Evolutionary conservation across 2,329 filamentous ascomycete species (phyloP).

Genomic region (Clonostachys chloroleuca): DNA sequence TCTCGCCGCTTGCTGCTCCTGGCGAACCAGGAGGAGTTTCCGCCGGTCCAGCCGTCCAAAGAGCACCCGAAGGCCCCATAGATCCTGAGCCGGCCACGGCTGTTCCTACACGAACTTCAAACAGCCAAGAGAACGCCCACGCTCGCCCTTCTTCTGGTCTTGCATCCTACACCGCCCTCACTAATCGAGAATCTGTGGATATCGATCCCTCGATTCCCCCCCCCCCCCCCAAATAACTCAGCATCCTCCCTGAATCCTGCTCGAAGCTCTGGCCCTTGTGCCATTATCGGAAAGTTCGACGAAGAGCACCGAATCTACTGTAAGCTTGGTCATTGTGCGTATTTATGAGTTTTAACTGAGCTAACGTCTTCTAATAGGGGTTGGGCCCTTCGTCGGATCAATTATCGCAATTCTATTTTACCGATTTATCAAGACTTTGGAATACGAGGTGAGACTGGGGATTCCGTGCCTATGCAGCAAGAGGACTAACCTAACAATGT

Average conservation of each 20-base stretch:
- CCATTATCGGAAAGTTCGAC: conserved; percentile 32
- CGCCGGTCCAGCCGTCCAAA: too few relatives aligned
- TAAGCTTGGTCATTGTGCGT: conserved; percentile 3
- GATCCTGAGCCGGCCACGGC: neutral
- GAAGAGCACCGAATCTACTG: conserved; percentile 43
- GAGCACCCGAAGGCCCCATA: too few relatives aligned
- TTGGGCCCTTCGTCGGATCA: conserved; percentile 24
- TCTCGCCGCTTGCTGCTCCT: too few relatives aligned
- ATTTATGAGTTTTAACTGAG: neutral
- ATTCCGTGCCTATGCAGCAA: neutral
- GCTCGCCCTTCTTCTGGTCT: neutral
- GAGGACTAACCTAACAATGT: neutral
- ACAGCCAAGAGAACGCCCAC: neutral
- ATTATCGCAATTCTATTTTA: conserved; percentile 28
- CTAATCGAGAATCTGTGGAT: too few relatives aligned
- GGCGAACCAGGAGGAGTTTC: too few relatives aligned
- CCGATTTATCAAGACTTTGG: conserved; percentile 31
- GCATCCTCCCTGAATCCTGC: conserved; percentile 37
- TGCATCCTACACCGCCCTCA: neutral
- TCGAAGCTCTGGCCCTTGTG: conserved; percentile 39
- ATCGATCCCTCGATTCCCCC: too few relatives aligned
- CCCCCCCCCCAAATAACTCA: neutral
- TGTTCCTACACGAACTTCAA: neutral
- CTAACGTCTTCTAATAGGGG: conserved; percentile 11
- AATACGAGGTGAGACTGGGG: conserved; percentile 22